These are phyloP conservation scores for Dimocarpus longan DNA, from an alignment of 345 rosid species.

Conservation along the genomic window DNA sequence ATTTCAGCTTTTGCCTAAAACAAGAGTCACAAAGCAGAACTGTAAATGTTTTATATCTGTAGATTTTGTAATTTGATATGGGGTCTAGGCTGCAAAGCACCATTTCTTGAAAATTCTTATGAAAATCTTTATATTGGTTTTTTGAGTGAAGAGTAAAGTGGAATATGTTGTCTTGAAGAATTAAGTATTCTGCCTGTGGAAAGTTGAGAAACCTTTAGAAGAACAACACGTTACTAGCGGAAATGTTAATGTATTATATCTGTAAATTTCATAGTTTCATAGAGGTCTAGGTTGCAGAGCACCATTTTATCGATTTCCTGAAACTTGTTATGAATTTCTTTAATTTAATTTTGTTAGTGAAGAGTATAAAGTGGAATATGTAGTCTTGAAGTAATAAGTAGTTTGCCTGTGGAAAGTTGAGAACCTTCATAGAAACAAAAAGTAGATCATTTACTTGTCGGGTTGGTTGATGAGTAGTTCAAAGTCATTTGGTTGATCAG, in stretches of 20 bases:
- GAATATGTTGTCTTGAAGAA: background rate
- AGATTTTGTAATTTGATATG: background rate
- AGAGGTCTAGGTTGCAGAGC: background rate
- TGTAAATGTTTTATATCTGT: too few species aligned
- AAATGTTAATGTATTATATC: background rate
- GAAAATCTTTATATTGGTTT: background rate
- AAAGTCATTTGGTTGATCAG: conserved; percentile 1
- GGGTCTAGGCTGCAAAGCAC: background rate
- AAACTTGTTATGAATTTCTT: too few species aligned
- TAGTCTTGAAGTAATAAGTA: background rate
- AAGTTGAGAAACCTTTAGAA: background rate
- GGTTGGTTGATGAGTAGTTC: background rate
- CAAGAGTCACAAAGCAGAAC: too few species aligned
- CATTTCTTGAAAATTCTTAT: background rate
- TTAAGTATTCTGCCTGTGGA: background rate
- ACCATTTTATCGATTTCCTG: background rate
- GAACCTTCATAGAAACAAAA: background rate
- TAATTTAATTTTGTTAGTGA: background rate
- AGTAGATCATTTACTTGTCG: background rate
- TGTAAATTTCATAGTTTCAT: background rate
- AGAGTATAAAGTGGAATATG: background rate
- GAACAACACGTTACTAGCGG: background rate
- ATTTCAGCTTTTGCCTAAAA: background rate
- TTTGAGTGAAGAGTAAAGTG: background rate
- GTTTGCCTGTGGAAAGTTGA: background rate